Evolutionary conservation across 2,329 filamentous ascomycete species (phyloP), one percentile per base, ranked within the genome.

Genomic region (Pseudocercospora macadamiae): DNA sequence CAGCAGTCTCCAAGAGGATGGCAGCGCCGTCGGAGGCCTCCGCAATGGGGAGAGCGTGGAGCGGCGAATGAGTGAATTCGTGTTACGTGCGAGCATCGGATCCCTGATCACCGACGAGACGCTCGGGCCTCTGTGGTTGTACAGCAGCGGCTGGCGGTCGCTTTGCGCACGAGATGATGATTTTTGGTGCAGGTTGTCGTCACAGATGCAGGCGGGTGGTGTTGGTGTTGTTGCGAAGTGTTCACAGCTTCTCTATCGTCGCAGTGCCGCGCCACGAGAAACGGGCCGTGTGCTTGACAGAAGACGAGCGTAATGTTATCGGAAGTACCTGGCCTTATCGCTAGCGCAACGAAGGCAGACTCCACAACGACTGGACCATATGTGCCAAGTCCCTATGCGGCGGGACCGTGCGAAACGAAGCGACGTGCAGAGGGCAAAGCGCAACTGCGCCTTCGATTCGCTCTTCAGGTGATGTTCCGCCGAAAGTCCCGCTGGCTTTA

Each of bases 121-220:
- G 44, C 44, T 48, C 10, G 42, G 37, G 28, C 7, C 21, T n/a
- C 12, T 37, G 23, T 23, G 54, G 54, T 53, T 53, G 49, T 49
- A 57, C 55, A 51, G 39, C 48, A 54, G n/a, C n/a, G n/a, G n/a
- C n/a, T n/a, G n/a, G n/a, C n/a, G n/a, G n/a, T n/a, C n/a, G n/a
- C n/a, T n/a, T n/a, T n/a, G n/a, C n/a, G n/a, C n/a, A n/a, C n/a
- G n/a, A 32, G 39, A 44, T n/a, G 6, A 51, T 45, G 32, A 28
- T 36, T 16, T 37, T 30, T 49, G 16, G 28, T 28, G 32, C 23
- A 18, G 8, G 19, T 19, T 32, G 45, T 21, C 34, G 36, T 51
- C 32, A 30, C 18, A 16, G 25, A 30, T 54, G 34, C n/a, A n/a
- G n/a, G n/a, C n/a, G n/a, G n/a, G n/a, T n/a, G n/a, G n/a, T n/a